Base-by-base conservation (phyloP, 768 basidiomycete species). In the Xerocomus spinulosus region DNA sequence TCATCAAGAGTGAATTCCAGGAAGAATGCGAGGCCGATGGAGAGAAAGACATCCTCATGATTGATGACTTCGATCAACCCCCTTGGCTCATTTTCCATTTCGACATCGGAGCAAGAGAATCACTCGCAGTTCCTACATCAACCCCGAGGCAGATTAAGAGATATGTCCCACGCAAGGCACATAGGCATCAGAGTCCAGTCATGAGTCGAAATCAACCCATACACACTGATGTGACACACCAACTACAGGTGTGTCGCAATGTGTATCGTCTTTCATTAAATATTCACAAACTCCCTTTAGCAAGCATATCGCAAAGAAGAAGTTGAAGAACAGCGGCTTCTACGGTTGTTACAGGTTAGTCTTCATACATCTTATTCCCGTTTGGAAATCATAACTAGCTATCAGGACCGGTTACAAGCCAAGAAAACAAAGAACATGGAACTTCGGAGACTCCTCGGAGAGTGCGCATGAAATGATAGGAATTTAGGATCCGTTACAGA, bases 11-110 rank as follows among this genome's bases (percentile, higher is more conserved):
- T 4, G 44, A 51, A 44, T 33, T 23, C 7, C 17, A 3, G 4
- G 42, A 20, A 18, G 52, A 40, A 25, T 6, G 1, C 8, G 35
- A 28, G 12, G 18, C 4, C 8, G 26, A 48, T 42, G 39, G 33
- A 8, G 28, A 26, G n/a, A 47, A 26, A 26, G 44, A 54, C 2
- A 41, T 58, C 26, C 10, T 29, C 29, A 59, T 58, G 49, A 35
- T 44, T 9, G 56, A 58, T 25, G 44, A 38, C 29, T 58, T 54
- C 38, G 17, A 18, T 36, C 38, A 42, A 20, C 33, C 28, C 7
- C 49, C 57, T 7, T 58, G 52, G 57, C 25, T 58, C 15, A 1
- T 49, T 21, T 55, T 59, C 12, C 41, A 8, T 20, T 51, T 58
- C 28, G 46, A 58, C 32, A 42, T 59, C 17, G 1, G 9, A 8